Conservation (phyloP, 768 basidiomycete species). For the Hirschioporus abietinus region DNA sequence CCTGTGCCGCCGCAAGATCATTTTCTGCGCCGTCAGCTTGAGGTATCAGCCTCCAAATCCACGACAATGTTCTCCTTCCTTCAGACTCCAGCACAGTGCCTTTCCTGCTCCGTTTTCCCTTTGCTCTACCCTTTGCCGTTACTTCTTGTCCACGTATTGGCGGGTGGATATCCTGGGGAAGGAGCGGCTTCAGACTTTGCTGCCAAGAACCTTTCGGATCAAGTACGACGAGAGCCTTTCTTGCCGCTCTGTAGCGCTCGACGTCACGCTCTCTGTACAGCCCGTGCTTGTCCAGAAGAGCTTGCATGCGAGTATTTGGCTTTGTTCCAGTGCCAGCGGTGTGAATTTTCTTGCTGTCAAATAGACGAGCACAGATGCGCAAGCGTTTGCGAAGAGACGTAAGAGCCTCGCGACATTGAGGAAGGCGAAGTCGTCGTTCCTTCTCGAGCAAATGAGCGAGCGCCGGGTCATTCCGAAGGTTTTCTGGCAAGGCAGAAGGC, state of each 20-base stretch:
- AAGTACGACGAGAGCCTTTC: neutral
- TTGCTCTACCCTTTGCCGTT: neutral
- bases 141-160: conserved; percentile 4
- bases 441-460: conserved; percentile 12
- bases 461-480: conserved; percentile 8
- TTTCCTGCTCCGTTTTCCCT: neutral
- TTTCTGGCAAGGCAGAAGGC: conserved; percentile 16
- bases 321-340: conserved; percentile 7
- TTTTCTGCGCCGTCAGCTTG: neutral
- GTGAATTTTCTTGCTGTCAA: conserved; percentile 8
- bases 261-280: neutral
- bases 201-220: conserved; percentile 7
- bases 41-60: conserved; percentile 13
- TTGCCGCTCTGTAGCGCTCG: neutral
- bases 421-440: conserved; percentile 18
- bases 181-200: neutral
- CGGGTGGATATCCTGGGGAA: conserved; percentile 5
- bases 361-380: conserved; percentile 3
- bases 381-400: conserved; percentile 17
- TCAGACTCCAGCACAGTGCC: conserved; percentile 5
- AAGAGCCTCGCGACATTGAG: conserved; percentile 16
- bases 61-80: conserved; percentile 10
- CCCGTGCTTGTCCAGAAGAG: neutral
- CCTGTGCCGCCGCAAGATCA: neutral
- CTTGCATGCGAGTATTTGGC: neutral